Base-by-base conservation (phyloP, 441 rosid species). In the Hura crepitans region DNA sequence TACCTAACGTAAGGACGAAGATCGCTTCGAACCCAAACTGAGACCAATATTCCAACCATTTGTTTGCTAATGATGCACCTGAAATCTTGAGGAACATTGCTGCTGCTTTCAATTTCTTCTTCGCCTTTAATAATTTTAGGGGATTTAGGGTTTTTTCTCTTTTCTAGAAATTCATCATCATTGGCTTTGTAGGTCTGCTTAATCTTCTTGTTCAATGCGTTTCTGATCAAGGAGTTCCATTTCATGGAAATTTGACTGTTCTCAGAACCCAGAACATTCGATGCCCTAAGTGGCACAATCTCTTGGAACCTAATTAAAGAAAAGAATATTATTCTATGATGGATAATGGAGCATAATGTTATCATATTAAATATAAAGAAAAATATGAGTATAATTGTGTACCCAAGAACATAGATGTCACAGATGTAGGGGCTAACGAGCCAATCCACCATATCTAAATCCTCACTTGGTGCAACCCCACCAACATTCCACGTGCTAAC, bases 401-500 rank as follows among this genome's bases (percentile, higher is more conserved):
- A 91, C 97, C 97, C 97, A 69, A 92, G 68, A 78, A 89, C 93
- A 50, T 89, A 92, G 69, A 92, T 79, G 81, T 92, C 92, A 30
- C 79, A 86, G 22, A 77, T 77, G 63, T 80, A 71, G 37, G 68
- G 53, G 20, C 71, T 72, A 54, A 82, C 81, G 37, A 89, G 65
- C 84, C 91, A 81, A 64, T 87, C 92, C 50, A 79, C 85, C 81
- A 91, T 78, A 65, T 84, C 88, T 43, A 86, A 30, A 33, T 76
- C 77, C 35, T 84, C 88, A 3, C 66, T 63, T 18, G 93, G 96
- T 70, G 81, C 85, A 75, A 85, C 66, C 20, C 97, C 97, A 25
- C 92, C 97, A 35, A 86, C 93, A 70, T 91, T 91, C 97, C 97
- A 91, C 51, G 97, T 86, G 77, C 96, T 84, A 49, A 81, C 92